Evolutionary conservation across 495 filamentous ascomycete genomes (phyloP).

Genomic region (Annulohypoxylon maeteangense): DNA sequence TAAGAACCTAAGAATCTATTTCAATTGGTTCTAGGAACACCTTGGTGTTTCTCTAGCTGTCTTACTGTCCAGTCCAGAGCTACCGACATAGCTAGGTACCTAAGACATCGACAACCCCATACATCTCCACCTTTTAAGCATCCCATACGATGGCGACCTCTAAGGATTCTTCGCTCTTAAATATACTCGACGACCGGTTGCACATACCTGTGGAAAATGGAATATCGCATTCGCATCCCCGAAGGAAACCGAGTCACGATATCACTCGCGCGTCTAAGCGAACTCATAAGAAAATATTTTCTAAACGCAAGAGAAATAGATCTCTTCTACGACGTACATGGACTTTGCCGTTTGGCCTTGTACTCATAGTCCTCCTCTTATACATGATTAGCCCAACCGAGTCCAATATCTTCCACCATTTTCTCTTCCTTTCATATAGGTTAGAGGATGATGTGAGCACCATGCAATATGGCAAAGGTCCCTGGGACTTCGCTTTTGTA

Average conservation of each 20-base stretch:
- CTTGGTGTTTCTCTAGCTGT: background rate
- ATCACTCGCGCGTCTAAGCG: background rate
- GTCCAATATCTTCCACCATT: slow-evolving; percentile 81
- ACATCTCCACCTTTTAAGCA: background rate
- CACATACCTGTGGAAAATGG: background rate
- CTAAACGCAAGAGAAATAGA: slow-evolving; percentile 63
- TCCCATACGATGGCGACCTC: background rate
- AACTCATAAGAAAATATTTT: slow-evolving; percentile 43
- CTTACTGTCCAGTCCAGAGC: background rate
- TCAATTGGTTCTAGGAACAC: background rate
- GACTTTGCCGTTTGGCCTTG: slow-evolving; percentile 77
- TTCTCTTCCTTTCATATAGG: slow-evolving; percentile 91
- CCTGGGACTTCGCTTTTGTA: slow-evolving; percentile 84
- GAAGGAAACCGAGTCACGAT: background rate
- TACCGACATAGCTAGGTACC: no score
- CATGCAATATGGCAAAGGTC: slow-evolving; percentile 87
- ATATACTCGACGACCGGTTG: background rate
- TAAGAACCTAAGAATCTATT: background rate
- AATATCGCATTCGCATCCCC: background rate
- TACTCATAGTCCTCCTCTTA: slow-evolving; percentile 68
- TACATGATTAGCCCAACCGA: slow-evolving; percentile 81
- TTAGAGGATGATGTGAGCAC: slow-evolving; percentile 61
- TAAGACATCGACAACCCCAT: background rate
- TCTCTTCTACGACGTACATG: slow-evolving; percentile 73
- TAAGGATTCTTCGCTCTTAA: background rate